Conservation (phyloP, 805 yeast genomes). For the Candida sanyiensis region DNA sequence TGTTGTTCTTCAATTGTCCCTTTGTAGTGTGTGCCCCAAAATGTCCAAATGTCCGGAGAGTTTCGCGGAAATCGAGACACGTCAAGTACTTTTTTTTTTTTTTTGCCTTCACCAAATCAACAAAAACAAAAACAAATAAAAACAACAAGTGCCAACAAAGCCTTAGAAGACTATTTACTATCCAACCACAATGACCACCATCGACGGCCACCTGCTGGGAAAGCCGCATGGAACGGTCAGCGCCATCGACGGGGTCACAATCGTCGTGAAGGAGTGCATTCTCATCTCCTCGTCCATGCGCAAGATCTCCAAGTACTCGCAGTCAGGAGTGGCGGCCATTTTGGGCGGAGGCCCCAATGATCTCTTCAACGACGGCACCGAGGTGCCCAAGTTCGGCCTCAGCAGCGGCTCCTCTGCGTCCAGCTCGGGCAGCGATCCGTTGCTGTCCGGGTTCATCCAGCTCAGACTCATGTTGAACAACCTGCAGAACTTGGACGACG, state of each 20-base stretch:
- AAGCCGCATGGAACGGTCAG: constrained; percentile 8
- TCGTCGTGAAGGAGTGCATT: constrained; percentile 85
- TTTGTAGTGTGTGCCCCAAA: too few relatives aligned
- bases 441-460: constrained; percentile 74
- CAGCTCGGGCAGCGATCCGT: constrained; percentile 45
- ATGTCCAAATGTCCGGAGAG: too few relatives aligned
- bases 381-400: constrained; percentile 27
- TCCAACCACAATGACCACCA: constrained; percentile 4
- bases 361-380: constrained; percentile 43
- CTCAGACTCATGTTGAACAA: constrained; percentile 65
- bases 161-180: too few relatives aligned
- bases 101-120: too few relatives aligned
- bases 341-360: constrained; percentile 56
- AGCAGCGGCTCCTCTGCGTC: constrained; percentile 11
- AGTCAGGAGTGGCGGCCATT: constrained; percentile 79
- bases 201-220: constrained; percentile 5
- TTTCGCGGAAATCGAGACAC: too few relatives aligned
- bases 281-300: constrained; percentile 85
- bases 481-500: constrained; percentile 41
- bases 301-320: constrained; percentile 70
- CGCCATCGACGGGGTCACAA: constrained; percentile 71
- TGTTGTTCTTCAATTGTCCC: too few relatives aligned
- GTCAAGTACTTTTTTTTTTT: too few relatives aligned
- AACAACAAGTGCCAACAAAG: too few relatives aligned
- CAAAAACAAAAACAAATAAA: too few relatives aligned